Evolutionary conservation across 2,329 filamentous ascomycete species (phyloP), one percentile per base, ranked within the genome.

Genomic region (Penicillium sp.): DNA sequence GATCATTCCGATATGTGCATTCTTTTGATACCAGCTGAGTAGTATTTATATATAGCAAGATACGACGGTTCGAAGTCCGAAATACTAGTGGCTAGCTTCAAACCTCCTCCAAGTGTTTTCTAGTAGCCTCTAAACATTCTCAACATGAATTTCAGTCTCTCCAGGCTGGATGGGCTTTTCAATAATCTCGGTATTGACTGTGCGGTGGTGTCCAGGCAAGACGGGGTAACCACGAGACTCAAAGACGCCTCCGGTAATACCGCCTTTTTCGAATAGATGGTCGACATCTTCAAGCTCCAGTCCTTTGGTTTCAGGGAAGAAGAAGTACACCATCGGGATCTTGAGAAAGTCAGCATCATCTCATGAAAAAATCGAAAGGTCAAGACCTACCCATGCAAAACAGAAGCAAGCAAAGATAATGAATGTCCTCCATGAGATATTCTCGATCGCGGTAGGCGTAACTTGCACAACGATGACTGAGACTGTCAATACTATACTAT

Each of bases 281-380:
- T 80, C 83, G 6, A 88, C 84, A 62, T 87, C 85, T 60, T 88
- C 85, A 0, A 88, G 75, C 0, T 82, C 83, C 2, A 86, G 68
- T 0, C 83, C 77, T 64, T 86, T 87, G 0, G 85, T 87, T 68
- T 88, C 84, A 0, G 84, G 84, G 3, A 86, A 85, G 60, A 84
- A 79, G 64, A 84, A 84, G 73, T 80, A 87, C 36, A 87, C 80
- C 39, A 85, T 84, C 0, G 75, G 75, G 13, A 79, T 69, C 52
- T 65, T 62, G 8, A 50, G 39, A 15, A 46, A 43, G 51, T 64
- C 8, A 66, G 56, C 17, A 55, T 43, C 0, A 6, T 18, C 8
- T 12, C 10, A 23, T 10, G 18, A 15, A 4, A 32, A 10, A 12
- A 24, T 12, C 6, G 2, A 26, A 9, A 24, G 1, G 9, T 7